Evolutionary conservation across 164 flowering plant genomes (phyloP).

Genomic region (Akebia trifoliata): DNA sequence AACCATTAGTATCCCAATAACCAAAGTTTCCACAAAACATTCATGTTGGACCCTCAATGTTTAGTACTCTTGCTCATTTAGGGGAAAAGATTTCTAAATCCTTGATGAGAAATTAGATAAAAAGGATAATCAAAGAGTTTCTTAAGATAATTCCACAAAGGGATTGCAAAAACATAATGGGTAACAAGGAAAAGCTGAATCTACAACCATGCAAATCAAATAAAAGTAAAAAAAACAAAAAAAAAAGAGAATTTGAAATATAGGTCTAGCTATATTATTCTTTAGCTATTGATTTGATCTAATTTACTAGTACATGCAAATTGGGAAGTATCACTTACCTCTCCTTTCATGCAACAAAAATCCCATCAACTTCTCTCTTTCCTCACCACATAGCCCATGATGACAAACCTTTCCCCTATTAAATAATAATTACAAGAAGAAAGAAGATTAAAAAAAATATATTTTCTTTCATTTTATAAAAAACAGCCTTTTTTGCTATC

Average conservation of each 20-base stretch:
- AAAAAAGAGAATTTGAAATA: neutral
- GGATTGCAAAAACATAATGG: neutral
- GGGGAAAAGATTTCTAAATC: too few relatives aligned
- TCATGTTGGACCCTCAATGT: too few relatives aligned
- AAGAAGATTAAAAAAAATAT: neutral
- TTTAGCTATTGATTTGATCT: constrained; percentile 2
- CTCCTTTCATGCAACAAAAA: constrained; percentile 16
- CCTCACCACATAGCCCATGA: neutral
- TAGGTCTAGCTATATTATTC: neutral
- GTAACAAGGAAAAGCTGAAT: neutral
- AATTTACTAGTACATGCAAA: neutral
- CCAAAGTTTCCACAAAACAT: too few relatives aligned
- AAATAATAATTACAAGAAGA: neutral
- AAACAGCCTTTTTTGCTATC: neutral
- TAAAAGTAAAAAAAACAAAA: neutral
- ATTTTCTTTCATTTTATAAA: too few relatives aligned
- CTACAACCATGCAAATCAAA: neutral
- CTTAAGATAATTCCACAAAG: too few relatives aligned
- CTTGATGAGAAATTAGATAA: too few relatives aligned
- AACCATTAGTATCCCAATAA: too few relatives aligned
- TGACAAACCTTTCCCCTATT: neutral
- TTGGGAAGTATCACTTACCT: constrained; percentile 4
- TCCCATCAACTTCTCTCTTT: constrained; percentile 10
- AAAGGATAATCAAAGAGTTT: neutral
- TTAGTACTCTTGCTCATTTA: too few relatives aligned